Evolutionary conservation across 805 yeast genomes (phyloP), one percentile per base, ranked within the genome.

Genomic region (Candida pseudofarinosa): DNA sequence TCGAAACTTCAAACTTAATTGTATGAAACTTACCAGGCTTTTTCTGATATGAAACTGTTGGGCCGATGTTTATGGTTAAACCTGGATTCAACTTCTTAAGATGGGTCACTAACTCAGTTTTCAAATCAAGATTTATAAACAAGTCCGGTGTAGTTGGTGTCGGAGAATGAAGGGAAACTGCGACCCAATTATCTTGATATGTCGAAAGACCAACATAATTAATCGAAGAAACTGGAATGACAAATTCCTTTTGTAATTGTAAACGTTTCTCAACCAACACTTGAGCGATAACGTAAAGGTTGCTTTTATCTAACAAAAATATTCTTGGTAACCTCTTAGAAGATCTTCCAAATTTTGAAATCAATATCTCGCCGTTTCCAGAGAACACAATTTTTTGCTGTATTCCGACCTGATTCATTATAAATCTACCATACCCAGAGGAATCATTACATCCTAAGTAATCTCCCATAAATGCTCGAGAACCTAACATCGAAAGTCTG

Each of bases 381-480:
- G 97, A 88, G 56, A 91, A 93, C 2, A 81, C 56, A n/a, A 88
- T 82, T 19, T 60, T 69, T 13, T 85, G 96, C 14, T 67, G 68
- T 34, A 93, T 78, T 4, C 90, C 88, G 8, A 79, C 77, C 42
- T 84, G 81, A 40, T 75, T 78, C 48, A 80, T 74, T 40, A 93
- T 68, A 56, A 83, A 88, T 23, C 82, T 79, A 41, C 99, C 99
- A 51, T 71, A 59, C 62, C 86, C 87, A 4, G 71, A 53, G 18
- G 76, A 60, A 51, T 83, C 86, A 64, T 88, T 90, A 56, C 96
- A 85, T 13, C 82, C 87, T 47, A 93, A 67, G 54, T 93, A 93
- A 62, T 93, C 99, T n/a, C 98, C 99, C 82, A 85, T 77, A 53
- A 78, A 95, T 4, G 91, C 83, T 53, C 99, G 78, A 41, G 83